phyloP scores from a whole-genome alignment of 331 rosid species.

The Spiraea crenata region DNA sequence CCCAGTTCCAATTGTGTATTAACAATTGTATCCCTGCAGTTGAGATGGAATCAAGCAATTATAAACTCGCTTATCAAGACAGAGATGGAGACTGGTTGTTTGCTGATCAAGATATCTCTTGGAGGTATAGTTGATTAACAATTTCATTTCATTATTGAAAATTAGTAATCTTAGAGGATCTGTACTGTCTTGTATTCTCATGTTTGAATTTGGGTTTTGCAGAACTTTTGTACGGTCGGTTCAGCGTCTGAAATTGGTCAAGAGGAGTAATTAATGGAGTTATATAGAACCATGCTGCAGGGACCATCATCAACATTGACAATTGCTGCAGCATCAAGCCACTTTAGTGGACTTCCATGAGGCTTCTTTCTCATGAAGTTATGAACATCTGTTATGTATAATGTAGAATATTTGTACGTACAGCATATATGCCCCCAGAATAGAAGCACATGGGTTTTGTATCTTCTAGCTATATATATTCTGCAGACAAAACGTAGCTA shows the following conservation, averaged over 20 bases:
- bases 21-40: conserved; percentile 21
- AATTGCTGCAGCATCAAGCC: not conserved
- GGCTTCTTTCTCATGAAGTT: not conserved
- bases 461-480: too few relatives aligned
- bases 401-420: too few relatives aligned
- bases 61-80: conserved; percentile 65
- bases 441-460: too few relatives aligned
- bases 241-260: conserved; percentile 51
- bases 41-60: conserved; percentile 33
- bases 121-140: conserved; percentile 49
- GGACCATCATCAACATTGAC: not conserved
- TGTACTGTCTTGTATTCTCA: too few relatives aligned
- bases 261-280: conserved; percentile 28
- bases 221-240: conserved; percentile 47
- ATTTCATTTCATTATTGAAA: not conserved
- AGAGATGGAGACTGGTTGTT: conserved; percentile 84
- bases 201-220: conserved; percentile 16
- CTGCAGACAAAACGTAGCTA: too few relatives aligned
- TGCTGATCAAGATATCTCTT: conserved; percentile 62
- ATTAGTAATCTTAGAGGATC: too few relatives aligned
- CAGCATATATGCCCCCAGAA: too few relatives aligned
- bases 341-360: not conserved
- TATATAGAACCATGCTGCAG: not conserved
- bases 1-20: not conserved
- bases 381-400: not conserved